Evolutionary conservation across 306 rosid genomes (phyloP), one percentile per base, ranked within the genome.

Genomic region (Ormosia semicastrata): DNA sequence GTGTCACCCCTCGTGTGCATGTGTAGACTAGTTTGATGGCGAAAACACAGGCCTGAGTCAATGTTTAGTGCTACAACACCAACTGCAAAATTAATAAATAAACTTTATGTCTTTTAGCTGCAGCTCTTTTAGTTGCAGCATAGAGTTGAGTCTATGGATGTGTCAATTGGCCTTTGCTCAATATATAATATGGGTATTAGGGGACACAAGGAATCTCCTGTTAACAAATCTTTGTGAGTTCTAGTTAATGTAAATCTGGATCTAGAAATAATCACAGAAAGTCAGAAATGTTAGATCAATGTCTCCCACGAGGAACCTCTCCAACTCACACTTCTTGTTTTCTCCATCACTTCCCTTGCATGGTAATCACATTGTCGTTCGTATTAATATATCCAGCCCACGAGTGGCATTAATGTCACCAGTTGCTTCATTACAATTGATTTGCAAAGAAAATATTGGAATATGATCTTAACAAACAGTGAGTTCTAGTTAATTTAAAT

Each of bases 201-300:
- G 44, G 40, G 75, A 62, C 69, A 62, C 12, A 52, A 49, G 78
- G 78, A 83, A 76, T 83, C 82, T 83, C 60, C 52, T 68, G 46
- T 58, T 60, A 29, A 37, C 67, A 52, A 76, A 62, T 69, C 8
- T 29, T 29, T 12, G n/a, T 13, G 46, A 43, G 49, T 44, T 14
- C 1, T 76, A 56, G 56, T 11, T 37, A 73, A 73, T 74, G 67
- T 36, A 39, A 57, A 56, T 56, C 29, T 56, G 66, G 24, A 72
- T 53, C 77, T 52, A 7, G 63, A 71, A 34, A n/a, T 12, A 66
- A n/a, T 13, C 7, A 3, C 50, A n/a, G n/a, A 66, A 10, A 59
- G 8, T 54, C 11, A 7, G 13, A 13, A 15, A 54, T 56, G 69
- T 40, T 41, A 40, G 17, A 24, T 15, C 65, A 71, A 8, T 71